Evolutionary conservation across 805 yeast genomes (phyloP).

Genomic region (Wickerhamomyces chambardii): DNA sequence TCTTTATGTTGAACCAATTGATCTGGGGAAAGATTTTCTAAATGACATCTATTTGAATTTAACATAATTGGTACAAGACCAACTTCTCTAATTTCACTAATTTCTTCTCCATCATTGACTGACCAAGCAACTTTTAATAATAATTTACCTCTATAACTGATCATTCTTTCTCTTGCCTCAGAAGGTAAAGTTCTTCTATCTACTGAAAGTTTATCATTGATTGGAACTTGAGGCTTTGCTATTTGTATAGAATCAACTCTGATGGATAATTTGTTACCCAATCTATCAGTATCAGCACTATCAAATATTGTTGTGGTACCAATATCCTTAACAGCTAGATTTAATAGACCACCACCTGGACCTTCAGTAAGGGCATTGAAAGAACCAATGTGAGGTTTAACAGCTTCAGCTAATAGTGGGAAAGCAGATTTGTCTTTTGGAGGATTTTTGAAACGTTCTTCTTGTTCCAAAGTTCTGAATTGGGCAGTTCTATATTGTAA

Average conservation of each 20-base stretch:
- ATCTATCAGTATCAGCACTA: slow-evolving; percentile 52
- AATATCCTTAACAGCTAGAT: slow-evolving; percentile 80
- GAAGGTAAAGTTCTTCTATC: slow-evolving; percentile 78
- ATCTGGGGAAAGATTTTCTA: slow-evolving; percentile 74
- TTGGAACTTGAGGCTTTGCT: slow-evolving; percentile 72
- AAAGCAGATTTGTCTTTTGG: slow-evolving; percentile 79
- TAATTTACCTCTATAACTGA: slow-evolving; percentile 72
- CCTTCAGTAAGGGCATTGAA: slow-evolving; percentile 94
- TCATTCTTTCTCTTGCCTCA: slow-evolving; percentile 85
- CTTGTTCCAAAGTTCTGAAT: slow-evolving; percentile 76
- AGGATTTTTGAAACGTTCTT: slow-evolving; percentile 76
- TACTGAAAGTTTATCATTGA: slow-evolving; percentile 61
- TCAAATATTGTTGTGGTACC: slow-evolving; percentile 85
- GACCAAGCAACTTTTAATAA: slow-evolving; percentile 76
- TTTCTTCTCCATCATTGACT: slow-evolving; percentile 82
- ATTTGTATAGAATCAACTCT: slow-evolving; percentile 88
- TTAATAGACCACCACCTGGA: slow-evolving; percentile 74
- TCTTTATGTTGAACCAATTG: slow-evolving; percentile 74
- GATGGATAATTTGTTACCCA: slow-evolving; percentile 79
- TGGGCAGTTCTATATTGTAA: slow-evolving; percentile 28
- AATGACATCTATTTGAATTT: slow-evolving; percentile 84
- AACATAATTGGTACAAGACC: slow-evolving; percentile 92
- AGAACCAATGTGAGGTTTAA: slow-evolving; percentile 91
- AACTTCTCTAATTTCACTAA: slow-evolving; percentile 76
- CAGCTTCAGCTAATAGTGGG: slow-evolving; percentile 82